Evolutionary conservation across 2,329 filamentous ascomycete species (phyloP).

Genomic region (Penicillium sp.): DNA sequence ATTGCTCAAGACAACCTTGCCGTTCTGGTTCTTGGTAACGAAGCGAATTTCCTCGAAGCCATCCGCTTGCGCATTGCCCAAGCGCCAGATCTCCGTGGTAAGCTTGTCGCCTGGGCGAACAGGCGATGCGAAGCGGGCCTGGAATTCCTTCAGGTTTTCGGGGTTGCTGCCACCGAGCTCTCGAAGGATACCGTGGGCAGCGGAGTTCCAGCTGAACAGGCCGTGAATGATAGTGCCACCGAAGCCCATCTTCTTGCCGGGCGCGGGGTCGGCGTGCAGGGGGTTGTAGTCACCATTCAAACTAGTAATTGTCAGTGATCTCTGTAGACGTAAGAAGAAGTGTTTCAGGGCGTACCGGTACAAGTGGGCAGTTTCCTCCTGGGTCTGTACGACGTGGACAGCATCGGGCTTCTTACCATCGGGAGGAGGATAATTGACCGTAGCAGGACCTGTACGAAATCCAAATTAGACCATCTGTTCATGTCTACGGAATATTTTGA

Average conservation of each 20-base stretch:
- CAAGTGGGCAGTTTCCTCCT: slow-evolving; percentile 69
- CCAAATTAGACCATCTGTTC: slow-evolving; percentile 5
- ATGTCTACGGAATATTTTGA: neutral
- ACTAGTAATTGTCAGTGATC: slow-evolving; percentile 39
- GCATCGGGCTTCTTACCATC: slow-evolving; percentile 70
- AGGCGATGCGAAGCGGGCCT: slow-evolving; percentile 82
- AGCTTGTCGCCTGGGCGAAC: slow-evolving; percentile 83
- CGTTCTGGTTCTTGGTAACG: slow-evolving; percentile 72
- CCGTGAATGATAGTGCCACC: slow-evolving; percentile 88
- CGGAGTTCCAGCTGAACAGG: slow-evolving; percentile 82
- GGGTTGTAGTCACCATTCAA: slow-evolving; percentile 96
- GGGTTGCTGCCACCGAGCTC: slow-evolving; percentile 75
- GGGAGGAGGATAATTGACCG: slow-evolving; percentile 76
- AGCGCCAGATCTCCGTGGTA: slow-evolving; percentile 78
- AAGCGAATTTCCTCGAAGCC: slow-evolving; percentile 85
- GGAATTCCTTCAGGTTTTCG: slow-evolving; percentile 81
- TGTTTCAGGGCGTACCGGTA: slow-evolving; percentile 57
- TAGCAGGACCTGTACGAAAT: slow-evolving; percentile 59
- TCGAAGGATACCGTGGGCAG: slow-evolving; percentile 72
- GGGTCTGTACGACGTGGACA: slow-evolving; percentile 70
- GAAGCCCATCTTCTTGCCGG: slow-evolving; percentile 86
- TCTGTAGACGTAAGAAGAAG: neutral
- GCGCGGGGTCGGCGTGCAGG: slow-evolving; percentile 82
- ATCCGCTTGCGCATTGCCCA: slow-evolving; percentile 57
- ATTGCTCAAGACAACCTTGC: slow-evolving; percentile 85